Base-by-base conservation (phyloP, 2,329 filamentous ascomycete genomes). In the Fusarium sp. region DNA sequence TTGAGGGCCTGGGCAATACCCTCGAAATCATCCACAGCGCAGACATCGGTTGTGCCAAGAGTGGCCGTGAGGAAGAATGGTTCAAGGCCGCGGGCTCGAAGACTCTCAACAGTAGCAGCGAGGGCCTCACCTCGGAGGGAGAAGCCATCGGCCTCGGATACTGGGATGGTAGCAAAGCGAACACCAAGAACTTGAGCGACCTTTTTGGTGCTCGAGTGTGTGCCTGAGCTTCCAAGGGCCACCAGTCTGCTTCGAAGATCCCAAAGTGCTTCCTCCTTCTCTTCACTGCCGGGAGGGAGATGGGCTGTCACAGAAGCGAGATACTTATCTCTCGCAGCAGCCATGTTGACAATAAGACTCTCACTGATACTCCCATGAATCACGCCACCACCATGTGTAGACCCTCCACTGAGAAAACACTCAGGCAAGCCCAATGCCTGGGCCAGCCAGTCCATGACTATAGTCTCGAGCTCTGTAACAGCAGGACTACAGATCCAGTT, bases 401-500 rank as follows among this genome's bases (percentile, higher is more conserved):
- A 87, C 0, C 91, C 92, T 0, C 91, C 90, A 54, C 93, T 96
- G 26, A 93, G 85, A 79, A 92, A 98, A 75, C 89, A 92, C 17
- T 88, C 83, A 0, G 96, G 95, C 30, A 98, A 85, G 3, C 85
- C 90, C 18, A 98, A 83, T 14, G 94, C 88, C 81, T 92, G 90
- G 22, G 92, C 94, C 8, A 98, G 85, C 95, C 96, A 98, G 83
- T 98, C 96, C 81, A 98, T 88, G 48, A 98, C 92, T 30, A 98
- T 88, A 0, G 95, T 98, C 86, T 98, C 96, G 54, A 98, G 88
- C 84, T 98, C 96, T 0, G 96, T 98, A 24, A 96, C 92, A 12
- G 93, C 95, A 2, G 96, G 96, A 11, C 92, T 95, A 84, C 96
- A 98, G 73, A 98, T 91, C 96, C 96, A 98, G 84, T 98, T 98